Evolutionary conservation across 306 rosid genomes (phyloP), one percentile per base, ranked within the genome.

Genomic region (Pyrus bretschneideri): DNA sequence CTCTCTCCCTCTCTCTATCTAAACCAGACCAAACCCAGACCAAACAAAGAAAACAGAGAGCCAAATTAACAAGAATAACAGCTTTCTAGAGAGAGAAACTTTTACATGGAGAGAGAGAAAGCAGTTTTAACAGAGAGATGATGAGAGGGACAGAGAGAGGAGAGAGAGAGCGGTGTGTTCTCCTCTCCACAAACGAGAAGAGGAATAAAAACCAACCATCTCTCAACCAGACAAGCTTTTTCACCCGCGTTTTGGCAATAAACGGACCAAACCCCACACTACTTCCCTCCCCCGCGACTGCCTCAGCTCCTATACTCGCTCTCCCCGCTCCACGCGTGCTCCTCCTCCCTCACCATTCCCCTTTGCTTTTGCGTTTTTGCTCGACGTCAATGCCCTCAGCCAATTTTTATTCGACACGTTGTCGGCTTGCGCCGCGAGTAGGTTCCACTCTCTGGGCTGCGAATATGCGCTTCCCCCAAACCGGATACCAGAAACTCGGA

Each of bases 141-240:
- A 40, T n/a, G n/a, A 23, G 73, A 27, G 33, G 67, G 49, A 72
- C n/a, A 76, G 62, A 69, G 59, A 63, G 65, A 72, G 23, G 51
- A 67, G n/a, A 67, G 70, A 60, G 68, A 68, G 76, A 80, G 74
- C 75, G 87, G 72, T 84, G 90, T 79, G 88, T 86, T 82, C 91
- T 90, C 88, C 88, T 73, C 93, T 91, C 98, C 96, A 92, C 97
- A 93, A 88, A 86, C 82, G 82, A 86, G 89, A 79, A 85, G 83
- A 83, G 85, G 97, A 86, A 91, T 89, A 90, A 89, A 85, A 91
- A 86, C 90, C 91, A 91, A 83, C 93, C 97, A 89, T 74, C 70
- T 62, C 78, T 45, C 70, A 74, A 74, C 78, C 62, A 74, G 78
- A 74, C 78, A 74, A 17, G 55, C 76, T 72, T 85, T 82, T 80